Base-by-base conservation (phyloP, 2,329 filamentous ascomycete genomes). In the Alternaria sp. region DNA sequence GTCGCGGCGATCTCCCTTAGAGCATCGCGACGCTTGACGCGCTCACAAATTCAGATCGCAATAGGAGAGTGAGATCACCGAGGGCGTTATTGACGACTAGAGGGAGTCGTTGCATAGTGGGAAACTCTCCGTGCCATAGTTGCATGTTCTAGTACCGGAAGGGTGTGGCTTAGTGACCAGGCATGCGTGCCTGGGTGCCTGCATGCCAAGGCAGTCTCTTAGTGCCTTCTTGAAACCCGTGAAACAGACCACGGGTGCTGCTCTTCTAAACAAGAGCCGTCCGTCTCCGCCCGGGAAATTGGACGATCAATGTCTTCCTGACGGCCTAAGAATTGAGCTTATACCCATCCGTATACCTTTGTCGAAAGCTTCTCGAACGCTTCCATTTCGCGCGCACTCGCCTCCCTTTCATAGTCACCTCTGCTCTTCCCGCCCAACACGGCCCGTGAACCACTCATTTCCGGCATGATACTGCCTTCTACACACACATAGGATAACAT, bases 271-370 rank as follows among this genome's bases (percentile, higher is more conserved):
- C 75, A 77, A 75, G 71, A 73, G 68, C 69, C 73, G 72, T 74
- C 73, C 73, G 73, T 71, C 63, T 74, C 71, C 72, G 71, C 71
- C 68, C 74, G 73, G 75, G 74, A 78, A 70, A 77, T 78, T 76
- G 74, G 75, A 75, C 74, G 74, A 76, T 76, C 73, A 76, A 72
- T 74, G 73, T 75, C 74, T 76, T 76, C 71, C 70, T 78, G 69
- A 75, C 72, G 71, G 71, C 67, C 73, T 74, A 64, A 69, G 67
- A 72, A 73, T 71, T 68, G 65, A 73, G 69, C 73, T 68, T 65
- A 67, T 67, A 71, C 66, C 64, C 68, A 59, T 72, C 61, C 64
- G 70, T 64, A 68, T 65, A 66, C 65, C 65, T 42, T 42, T 42
- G 62, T 72, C 74, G 75, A 76, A 75, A 76, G 67, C 72, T 73